These are phyloP conservation scores for Drosera spatulata DNA, from an alignment of 179 eudicot species.

Conservation along the genomic window DNA sequence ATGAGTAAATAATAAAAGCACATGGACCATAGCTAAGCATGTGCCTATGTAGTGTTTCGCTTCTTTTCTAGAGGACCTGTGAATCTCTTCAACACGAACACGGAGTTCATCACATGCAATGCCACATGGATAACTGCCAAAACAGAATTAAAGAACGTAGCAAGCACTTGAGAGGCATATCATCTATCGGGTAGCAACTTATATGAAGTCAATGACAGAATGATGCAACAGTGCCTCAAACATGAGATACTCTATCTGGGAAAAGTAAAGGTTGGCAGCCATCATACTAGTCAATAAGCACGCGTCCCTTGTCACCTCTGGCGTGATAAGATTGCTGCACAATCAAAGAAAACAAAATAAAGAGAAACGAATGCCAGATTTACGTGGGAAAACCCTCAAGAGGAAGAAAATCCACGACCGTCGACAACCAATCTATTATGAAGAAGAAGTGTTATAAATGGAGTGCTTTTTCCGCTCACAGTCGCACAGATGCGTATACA, in stretches of 20 bases:
- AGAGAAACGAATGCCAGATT: too few species aligned
- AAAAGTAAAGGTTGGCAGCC: constrained; percentile 95
- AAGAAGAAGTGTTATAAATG: too few species aligned
- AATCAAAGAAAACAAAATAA: too few species aligned
- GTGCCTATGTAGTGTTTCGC: constrained; percentile 91
- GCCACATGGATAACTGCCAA: constrained; percentile 92
- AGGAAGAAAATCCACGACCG: too few species aligned
- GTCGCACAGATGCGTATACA: too few species aligned
- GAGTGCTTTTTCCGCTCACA: too few species aligned
- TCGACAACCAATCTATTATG: too few species aligned
- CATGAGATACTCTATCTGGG: constrained; percentile 98
- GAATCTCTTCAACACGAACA: constrained; percentile 61
- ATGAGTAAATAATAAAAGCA: background rate
- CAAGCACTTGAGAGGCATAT: background rate
- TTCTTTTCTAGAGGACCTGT: constrained; percentile 59
- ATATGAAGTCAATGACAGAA: background rate
- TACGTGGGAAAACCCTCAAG: too few species aligned
- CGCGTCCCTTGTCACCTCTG: constrained; percentile 96
- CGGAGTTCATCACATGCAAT: constrained; percentile 94
- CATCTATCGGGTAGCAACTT: background rate
- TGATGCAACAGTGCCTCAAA: constrained; percentile 53
- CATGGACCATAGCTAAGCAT: background rate
- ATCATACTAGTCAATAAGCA: constrained; percentile 96
- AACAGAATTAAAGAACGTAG: background rate
- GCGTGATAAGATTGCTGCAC: too few species aligned